These are phyloP conservation scores for Naganishia randhawae DNA, from an alignment of 768 basidiomycete species.

Conservation along the genomic window DNA sequence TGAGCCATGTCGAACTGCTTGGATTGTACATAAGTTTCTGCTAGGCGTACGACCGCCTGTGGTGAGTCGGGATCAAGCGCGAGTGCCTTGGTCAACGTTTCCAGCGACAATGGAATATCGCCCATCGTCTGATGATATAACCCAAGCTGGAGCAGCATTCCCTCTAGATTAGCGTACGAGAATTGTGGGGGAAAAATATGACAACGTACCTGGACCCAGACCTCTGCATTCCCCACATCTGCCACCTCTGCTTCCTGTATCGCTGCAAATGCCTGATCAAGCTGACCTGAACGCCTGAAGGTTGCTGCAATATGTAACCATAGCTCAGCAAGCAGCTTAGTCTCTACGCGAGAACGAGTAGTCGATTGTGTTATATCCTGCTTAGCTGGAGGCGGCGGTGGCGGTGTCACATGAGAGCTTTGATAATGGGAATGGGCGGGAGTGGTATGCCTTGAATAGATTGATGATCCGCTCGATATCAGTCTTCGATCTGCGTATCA, in stretches of 20 bases:
- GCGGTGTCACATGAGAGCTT: slow-evolving; percentile 33
- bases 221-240: slow-evolving; percentile 78
- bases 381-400: slow-evolving; percentile 54
- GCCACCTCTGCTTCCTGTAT: slow-evolving; percentile 91
- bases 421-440: slow-evolving; percentile 41
- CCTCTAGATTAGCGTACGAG: not conserved
- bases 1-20: slow-evolving; percentile 75
- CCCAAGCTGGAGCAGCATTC: slow-evolving; percentile 58
- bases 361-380: slow-evolving; percentile 42
- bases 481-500: not conserved
- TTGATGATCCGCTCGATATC: slow-evolving; percentile 63
- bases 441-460: slow-evolving; percentile 64
- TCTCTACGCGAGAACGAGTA: slow-evolving; percentile 56
- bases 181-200: not conserved
- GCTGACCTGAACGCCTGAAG: slow-evolving; percentile 80
- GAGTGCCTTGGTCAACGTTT: slow-evolving; percentile 81
- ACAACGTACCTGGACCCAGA: slow-evolving; percentile 83
- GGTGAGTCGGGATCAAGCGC: slow-evolving; percentile 77
- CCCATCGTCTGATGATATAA: slow-evolving; percentile 65
- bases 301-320: slow-evolving; percentile 95
- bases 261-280: slow-evolving; percentile 82
- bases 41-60: slow-evolving; percentile 71
- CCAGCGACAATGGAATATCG: slow-evolving; percentile 59
- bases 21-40: slow-evolving; percentile 64
- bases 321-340: slow-evolving; percentile 70